Evolutionary conservation across 2,329 filamentous ascomycete genomes (phyloP).

Genomic region (Coniochaeta pulveracea): DNA sequence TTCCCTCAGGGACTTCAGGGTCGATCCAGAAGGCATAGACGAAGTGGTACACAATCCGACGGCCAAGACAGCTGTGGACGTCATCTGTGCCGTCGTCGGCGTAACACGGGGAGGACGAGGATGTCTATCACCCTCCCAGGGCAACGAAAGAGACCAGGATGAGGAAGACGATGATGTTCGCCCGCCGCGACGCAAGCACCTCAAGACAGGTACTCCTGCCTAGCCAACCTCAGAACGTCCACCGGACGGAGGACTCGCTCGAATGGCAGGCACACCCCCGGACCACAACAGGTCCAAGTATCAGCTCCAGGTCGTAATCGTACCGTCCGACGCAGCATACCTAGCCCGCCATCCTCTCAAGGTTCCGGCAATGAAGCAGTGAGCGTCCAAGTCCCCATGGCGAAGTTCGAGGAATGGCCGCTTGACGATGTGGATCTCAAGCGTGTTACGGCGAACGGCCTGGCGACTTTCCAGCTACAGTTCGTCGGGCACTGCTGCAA

Average conservation of each 20-base stretch:
- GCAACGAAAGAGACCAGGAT: conserved; percentile 4
- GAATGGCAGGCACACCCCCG: conserved; percentile 3
- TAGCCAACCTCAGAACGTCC: neutral
- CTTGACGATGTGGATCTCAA: conserved; percentile 5
- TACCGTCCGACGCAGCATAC: neutral
- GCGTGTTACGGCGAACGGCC: conserved; percentile 3
- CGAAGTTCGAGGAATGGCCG: conserved; percentile 5
- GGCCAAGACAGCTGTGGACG: conserved; percentile 2
- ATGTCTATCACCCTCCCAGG: conserved; percentile 4
- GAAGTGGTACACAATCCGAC: conserved; percentile 3
- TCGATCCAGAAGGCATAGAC: conserved; percentile 2
- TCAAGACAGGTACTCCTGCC: conserved; percentile 3
- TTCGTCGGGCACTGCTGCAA: neutral
- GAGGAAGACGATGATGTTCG: conserved; percentile 5
- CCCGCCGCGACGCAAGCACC: conserved; percentile 5
- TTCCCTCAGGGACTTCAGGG: neutral
- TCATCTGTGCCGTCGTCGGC: conserved; percentile 1
- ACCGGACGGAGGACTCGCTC: conserved; percentile 2
- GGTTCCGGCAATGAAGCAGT: conserved; percentile 3
- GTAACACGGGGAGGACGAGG: conserved; percentile 3
- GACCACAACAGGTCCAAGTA: conserved; percentile 3
- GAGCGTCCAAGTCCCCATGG: conserved; percentile 1
- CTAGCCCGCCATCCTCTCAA: conserved; percentile 3
- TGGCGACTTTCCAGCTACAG: conserved; percentile 4
- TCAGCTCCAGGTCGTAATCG: conserved; percentile 3